Percentiles rank a stretch among this genome's conserved stretches.
Evolutionary conservation across 2,329 filamentous ascomycete species (phyloP).

Genomic region (Aplosporella prunicola): DNA sequence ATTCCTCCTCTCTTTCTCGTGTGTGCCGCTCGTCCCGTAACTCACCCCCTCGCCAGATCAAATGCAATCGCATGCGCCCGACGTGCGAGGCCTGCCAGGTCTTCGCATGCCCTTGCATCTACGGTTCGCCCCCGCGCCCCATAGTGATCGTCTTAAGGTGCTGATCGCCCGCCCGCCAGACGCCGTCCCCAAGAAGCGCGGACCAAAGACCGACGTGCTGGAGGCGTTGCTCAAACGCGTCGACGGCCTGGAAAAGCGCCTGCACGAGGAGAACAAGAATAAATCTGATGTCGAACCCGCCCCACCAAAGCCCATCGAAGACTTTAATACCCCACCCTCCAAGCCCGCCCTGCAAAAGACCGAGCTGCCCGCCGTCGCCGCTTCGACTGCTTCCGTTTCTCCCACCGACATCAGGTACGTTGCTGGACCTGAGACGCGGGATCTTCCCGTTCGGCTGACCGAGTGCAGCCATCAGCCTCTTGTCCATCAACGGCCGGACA

Average conservation of each 20-base stretch:
- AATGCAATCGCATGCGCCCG: slow-evolving; percentile 77
- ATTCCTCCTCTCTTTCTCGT: not conserved
- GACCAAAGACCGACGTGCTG: slow-evolving; percentile 81
- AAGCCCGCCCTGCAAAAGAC: not conserved
- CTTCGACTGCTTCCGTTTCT: slow-evolving; percentile 3
- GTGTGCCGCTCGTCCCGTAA: slow-evolving; percentile 12
- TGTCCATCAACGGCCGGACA: slow-evolving; percentile 37
- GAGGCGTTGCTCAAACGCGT: slow-evolving; percentile 78
- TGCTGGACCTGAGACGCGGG: not conserved
- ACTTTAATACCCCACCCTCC: slow-evolving; percentile 7
- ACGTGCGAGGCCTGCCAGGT: slow-evolving; percentile 84
- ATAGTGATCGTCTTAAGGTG: slow-evolving; percentile 11
- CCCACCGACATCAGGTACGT: slow-evolving; percentile 8
- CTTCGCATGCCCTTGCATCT: slow-evolving; percentile 80
- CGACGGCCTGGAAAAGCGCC: slow-evolving; percentile 70
- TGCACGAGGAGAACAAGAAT: slow-evolving; percentile 49
- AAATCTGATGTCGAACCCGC: slow-evolving; percentile 17
- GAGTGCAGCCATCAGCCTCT: slow-evolving; percentile 17
- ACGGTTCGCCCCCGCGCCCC: slow-evolving; percentile 48
- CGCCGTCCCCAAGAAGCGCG: slow-evolving; percentile 80
- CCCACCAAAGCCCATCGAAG: slow-evolving; percentile 4
- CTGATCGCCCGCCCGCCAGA: slow-evolving; percentile 42
- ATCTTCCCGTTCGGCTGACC: not conserved
- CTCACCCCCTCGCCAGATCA: slow-evolving; percentile 52
- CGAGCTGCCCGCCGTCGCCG: not conserved